Base-by-base conservation (phyloP, 2,329 filamentous ascomycete species). In the Dothidotthia symphoricarpi region DNA sequence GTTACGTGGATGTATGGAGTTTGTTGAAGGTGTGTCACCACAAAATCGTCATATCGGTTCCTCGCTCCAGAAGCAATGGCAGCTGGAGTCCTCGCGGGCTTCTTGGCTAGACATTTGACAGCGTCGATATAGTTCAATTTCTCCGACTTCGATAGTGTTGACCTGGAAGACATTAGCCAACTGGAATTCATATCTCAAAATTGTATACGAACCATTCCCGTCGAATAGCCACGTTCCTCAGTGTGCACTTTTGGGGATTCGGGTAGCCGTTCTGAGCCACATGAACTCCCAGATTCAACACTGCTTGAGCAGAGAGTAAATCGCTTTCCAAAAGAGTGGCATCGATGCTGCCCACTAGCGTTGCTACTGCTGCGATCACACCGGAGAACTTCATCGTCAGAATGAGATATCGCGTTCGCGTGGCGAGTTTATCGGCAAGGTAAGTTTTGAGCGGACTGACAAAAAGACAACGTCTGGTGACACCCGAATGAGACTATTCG, bases 141-240 rank as follows among this genome's bases (percentile, higher is more conserved):
- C 28, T 58, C 47, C 6, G 39, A 17, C 24, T 31, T 40, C 1
- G 34, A 33, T 4, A 63, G 42, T 3, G 30, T 32, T 13, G 51
- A 48, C 57, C 57, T 61, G 24, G 12, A 11, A 9, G 4, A 14
- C 4, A 11, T 4, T 24, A n/a, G 17, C 6, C 24, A 12, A 27
- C 5, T 17, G 9, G 15, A 14, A 19, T 9, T 16, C 15, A 14
- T 4, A n/a, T 9, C 4, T 11, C 3, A 3, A 14, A 22, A 10
- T 3, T 27, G 25, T 12, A 8, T 16, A 45, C 51, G 28, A 31
- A 70, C 72, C 73, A 75, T 59, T 75, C 72, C 45, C 58, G 57
- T 31, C 72, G 60, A 3, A 72, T 52, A 3, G 57, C 54, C 1
- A 63, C 63, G 39, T 69, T 74, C 5, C 60, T 39, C 12, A 69